Base-by-base conservation (phyloP, 2,329 filamentous ascomycete species). In the Aspergillus intermedius region DNA sequence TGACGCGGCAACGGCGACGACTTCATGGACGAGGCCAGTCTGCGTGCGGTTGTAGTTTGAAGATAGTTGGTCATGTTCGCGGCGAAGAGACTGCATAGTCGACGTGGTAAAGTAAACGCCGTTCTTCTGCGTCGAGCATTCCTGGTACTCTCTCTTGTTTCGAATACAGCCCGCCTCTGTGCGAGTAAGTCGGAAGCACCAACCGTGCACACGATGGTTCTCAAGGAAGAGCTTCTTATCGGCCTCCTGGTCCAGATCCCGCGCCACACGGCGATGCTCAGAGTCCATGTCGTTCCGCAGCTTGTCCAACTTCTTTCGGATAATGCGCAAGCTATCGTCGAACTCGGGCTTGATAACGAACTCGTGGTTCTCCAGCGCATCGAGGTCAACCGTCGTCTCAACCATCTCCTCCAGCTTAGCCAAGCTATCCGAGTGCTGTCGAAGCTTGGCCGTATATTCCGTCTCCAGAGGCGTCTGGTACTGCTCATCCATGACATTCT, bases 281-380 rank as follows among this genome's bases (percentile, higher is more conserved):
- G 77, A 77, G 45, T 91, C 81, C 81, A 98, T 96, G 47, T 91
- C 86, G 40, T 82, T 76, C 54, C 85, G 84, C 23, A 95, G 74
- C 62, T 85, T 88, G 63, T 97, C 91, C 1, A 98, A 81, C 65
- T 91, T 93, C 72, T 88, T 91, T 46, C 88, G 83, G 58, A 98
- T 94, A n/a, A 88, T 82, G 15, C 86, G 83, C 34, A 98, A 76
- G 47, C 84, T 81, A 50, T 96, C 90, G 61, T 98, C 93, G 55
- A 96, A 98, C 63, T 98, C 93, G 1, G 94, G 88, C 71, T 97
- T 98, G 78, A 98, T 98, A 60, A 96, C 91, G 71, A 94, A 98
- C 65, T 98, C 93, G 63, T 98, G 93, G 57, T 93, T 90, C 61
- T 98, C 91, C 9, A 98, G 80, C 2, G 93, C 93, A 49, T 95